Percentiles rank a stretch among this genome's conserved stretches.
These are phyloP conservation scores for Pleurotus citrinopileatus DNA, from an alignment of 768 basidiomycete genomes.

Conservation along the genomic window DNA sequence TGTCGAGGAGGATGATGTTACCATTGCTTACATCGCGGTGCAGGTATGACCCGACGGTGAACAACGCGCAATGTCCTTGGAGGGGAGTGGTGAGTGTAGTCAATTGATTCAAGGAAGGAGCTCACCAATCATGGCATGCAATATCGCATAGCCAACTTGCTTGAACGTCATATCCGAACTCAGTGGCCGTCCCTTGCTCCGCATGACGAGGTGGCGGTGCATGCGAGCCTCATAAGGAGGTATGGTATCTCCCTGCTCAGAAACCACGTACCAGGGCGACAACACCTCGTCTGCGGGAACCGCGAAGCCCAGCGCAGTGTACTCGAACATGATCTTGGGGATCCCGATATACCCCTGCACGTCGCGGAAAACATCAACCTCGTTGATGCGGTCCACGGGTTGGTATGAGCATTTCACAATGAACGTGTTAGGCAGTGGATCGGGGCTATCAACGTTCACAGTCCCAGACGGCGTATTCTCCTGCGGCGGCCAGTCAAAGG, in stretches of 20 bases:
- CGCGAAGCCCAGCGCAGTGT: background rate
- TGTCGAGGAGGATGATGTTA: constrained; percentile 4
- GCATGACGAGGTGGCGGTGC: background rate
- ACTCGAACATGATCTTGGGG: background rate
- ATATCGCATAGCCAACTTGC: background rate
- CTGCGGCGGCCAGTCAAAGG: background rate
- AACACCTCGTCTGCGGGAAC: background rate
- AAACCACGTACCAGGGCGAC: background rate
- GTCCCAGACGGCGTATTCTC: background rate
- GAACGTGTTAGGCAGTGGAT: background rate
- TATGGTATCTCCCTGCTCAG: background rate
- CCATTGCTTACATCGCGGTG: constrained; percentile 10
- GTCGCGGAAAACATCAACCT: constrained; percentile 5
- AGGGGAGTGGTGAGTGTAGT: background rate
- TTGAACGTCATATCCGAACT: background rate
- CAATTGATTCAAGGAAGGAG: background rate
- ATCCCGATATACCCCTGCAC: constrained; percentile 7
- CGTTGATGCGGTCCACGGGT: background rate
- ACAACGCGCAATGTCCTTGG: constrained; percentile 4
- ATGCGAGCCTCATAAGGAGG: background rate
- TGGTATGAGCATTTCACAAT: background rate
- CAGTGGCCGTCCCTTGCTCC: background rate
- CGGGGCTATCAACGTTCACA: background rate
- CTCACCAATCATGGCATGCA: constrained; percentile 11
- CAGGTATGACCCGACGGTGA: background rate